A percentile compares a stretch with the other conserved stretches of the same genome.
These are phyloP conservation scores for Solanum lycopersicoides DNA, from an alignment of 257 asterid genomes.

Conservation along the genomic window DNA sequence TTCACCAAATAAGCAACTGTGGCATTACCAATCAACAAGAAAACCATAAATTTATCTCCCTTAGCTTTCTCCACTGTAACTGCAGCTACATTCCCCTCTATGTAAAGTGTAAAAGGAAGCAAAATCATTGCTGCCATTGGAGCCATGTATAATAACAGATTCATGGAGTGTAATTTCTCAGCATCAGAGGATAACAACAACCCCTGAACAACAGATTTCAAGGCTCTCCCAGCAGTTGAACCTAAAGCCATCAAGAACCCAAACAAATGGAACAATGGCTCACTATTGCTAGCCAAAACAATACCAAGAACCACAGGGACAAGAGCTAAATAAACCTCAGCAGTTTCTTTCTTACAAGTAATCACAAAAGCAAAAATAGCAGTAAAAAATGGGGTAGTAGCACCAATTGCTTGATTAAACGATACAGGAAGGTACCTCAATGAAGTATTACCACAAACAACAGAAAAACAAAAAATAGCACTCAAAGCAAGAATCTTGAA, in stretches of 20 bases:
- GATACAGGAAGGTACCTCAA: slow-evolving; percentile 84
- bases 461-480: slow-evolving; percentile 76
- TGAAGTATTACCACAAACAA: slow-evolving; percentile 93
- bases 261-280: slow-evolving; percentile 75
- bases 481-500: slow-evolving; percentile 71
- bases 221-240: slow-evolving; percentile 89
- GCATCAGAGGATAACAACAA: slow-evolving; percentile 69
- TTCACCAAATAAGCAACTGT: slow-evolving; percentile 91
- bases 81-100: slow-evolving; percentile 75
- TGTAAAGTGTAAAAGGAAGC: slow-evolving; percentile 70
- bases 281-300: slow-evolving; percentile 87
- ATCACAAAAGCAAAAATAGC: slow-evolving; percentile 84
- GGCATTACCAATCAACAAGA: slow-evolving; percentile 56
- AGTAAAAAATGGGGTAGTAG: slow-evolving; percentile 89
- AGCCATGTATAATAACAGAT: slow-evolving; percentile 88
- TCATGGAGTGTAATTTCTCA: slow-evolving; percentile 93
- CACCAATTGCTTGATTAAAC: slow-evolving; percentile 90
- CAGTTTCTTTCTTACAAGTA: slow-evolving; percentile 71
- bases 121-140: slow-evolving; percentile 86
- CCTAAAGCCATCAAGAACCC: slow-evolving; percentile 84
- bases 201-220: slow-evolving; percentile 93
- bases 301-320: slow-evolving; percentile 90
- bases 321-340: slow-evolving; percentile 79
- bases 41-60: slow-evolving; percentile 60
- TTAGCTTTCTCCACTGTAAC: slow-evolving; percentile 54